Conservation (phyloP, 148 eudicot species). For the Camellia lanceoleosa region DNA sequence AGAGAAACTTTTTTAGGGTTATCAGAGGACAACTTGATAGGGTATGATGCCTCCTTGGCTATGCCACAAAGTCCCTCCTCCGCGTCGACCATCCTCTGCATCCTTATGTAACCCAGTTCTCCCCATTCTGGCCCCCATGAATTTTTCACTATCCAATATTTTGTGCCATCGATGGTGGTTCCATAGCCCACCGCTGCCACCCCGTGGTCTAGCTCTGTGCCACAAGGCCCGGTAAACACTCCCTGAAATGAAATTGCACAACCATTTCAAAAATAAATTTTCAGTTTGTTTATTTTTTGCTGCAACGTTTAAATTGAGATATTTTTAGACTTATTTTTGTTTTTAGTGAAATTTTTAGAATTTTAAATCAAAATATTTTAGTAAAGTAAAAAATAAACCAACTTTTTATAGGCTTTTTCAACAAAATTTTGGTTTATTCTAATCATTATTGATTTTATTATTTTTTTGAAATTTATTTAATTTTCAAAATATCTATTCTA, state of each 20-base stretch:
- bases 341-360: no score
- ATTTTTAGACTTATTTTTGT: no score
- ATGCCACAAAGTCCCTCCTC: conserved; percentile 70
- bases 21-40: conserved; percentile 42
- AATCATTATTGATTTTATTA: no score
- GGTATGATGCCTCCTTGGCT: conserved; percentile 69
- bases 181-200: conserved; percentile 70
- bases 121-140: conserved; percentile 78
- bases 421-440: no score
- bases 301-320: no score
- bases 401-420: no score
- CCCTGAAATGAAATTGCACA: conserved; percentile 40
- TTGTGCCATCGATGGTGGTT: conserved; percentile 53
- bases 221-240: conserved; percentile 52
- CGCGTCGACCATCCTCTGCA: conserved; percentile 43
- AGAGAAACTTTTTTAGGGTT: conserved; percentile 30
- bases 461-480: no score
- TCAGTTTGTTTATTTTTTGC: no score
- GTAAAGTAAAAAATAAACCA: no score
- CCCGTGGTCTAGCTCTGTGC: conserved; percentile 61
- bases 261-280: neutral
- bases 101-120: conserved; percentile 62
- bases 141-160: conserved; percentile 76
- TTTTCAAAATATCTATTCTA: no score
- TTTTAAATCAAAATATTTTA: no score